These are phyloP conservation scores for Carpinus fangiana DNA, from an alignment of 306 rosid genomes.

Conservation along the genomic window DNA sequence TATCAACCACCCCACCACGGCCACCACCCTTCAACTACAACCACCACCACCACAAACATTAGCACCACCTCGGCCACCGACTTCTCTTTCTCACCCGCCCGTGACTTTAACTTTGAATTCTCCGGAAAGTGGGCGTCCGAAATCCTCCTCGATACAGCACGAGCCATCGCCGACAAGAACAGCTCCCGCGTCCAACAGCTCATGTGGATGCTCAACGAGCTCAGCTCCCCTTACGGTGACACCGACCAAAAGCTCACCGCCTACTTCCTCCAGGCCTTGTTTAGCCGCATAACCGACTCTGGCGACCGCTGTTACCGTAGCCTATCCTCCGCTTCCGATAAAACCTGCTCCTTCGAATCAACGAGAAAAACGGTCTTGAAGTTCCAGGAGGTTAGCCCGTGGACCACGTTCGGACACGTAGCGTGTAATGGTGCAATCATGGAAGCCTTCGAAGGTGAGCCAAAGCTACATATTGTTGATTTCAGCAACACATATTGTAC, in stretches of 20 bases:
- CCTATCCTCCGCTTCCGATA: conserved; percentile 62
- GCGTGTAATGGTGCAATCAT: conserved; percentile 87
- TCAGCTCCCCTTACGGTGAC: conserved; percentile 84
- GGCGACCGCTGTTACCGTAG: conserved; percentile 70
- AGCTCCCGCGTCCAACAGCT: conserved; percentile 64
- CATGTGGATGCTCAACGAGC: conserved; percentile 96
- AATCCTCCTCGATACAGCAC: conserved; percentile 66
- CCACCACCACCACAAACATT: conserved; percentile 19
- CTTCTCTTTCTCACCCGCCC: conserved; percentile 48
- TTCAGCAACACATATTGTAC: conserved; percentile 90
- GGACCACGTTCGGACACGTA: conserved; percentile 95
- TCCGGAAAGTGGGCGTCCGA: conserved; percentile 72
- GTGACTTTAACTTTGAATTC: conserved; percentile 52
- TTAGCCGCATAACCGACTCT: conserved; percentile 71
- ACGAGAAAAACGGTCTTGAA: conserved; percentile 70
- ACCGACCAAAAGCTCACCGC: conserved; percentile 73
- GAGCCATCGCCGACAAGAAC: conserved; percentile 72
- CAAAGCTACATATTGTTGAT: conserved; percentile 74
- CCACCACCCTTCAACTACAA: conserved; percentile 33
- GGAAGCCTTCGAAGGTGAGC: conserved; percentile 82
- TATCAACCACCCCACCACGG: conserved; percentile 30
- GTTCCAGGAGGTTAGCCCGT: conserved; percentile 88
- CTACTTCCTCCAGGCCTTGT: conserved; percentile 82
- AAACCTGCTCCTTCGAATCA: conserved; percentile 76
- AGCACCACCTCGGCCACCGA: conserved; percentile 31